Conservation (phyloP, 1,284 basidiomycete species). For the Sanghuangporus baumii region DNA sequence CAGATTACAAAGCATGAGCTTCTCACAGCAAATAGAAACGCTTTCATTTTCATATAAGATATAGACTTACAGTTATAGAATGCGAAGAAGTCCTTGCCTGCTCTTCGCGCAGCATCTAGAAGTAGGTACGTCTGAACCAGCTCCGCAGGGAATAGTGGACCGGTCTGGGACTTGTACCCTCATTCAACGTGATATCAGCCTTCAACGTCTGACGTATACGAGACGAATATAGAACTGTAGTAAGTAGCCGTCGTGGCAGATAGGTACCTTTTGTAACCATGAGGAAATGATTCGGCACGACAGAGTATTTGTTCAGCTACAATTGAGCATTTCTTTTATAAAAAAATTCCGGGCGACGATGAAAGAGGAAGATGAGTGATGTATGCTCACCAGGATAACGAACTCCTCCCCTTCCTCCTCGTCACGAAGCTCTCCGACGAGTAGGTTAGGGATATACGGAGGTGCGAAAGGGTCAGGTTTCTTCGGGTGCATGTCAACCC, state of each 20-base stretch:
- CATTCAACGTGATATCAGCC: conserved; percentile 27
- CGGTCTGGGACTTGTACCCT: conserved; percentile 73
- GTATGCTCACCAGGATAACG: conserved; percentile 61
- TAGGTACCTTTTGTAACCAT: conserved; percentile 69
- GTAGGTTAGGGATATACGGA: conserved; percentile 71
- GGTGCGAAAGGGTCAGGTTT: conserved; percentile 71
- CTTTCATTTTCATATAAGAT: background rate
- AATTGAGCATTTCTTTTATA: background rate
- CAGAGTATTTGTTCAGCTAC: conserved; percentile 82
- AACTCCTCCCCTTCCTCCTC: conserved; percentile 59
- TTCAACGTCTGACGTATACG: background rate
- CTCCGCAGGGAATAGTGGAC: conserved; percentile 73
- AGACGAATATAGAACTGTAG: background rate
- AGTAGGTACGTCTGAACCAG: conserved; percentile 69
- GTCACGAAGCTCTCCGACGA: conserved; percentile 66
- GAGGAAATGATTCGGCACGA: conserved; percentile 77
- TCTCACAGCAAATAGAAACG: background rate
- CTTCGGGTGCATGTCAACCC: conserved; percentile 24
- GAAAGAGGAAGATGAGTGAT: background rate
- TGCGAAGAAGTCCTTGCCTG: conserved; percentile 57
- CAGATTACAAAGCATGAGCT: background rate
- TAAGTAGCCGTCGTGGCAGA: conserved; percentile 20
- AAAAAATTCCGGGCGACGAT: background rate
- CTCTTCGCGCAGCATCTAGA: conserved; percentile 60
- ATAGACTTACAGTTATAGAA: conserved; percentile 75